Evolutionary conservation across 2,329 filamentous ascomycete species (phyloP).

Genomic region (Fusarium luffae): DNA sequence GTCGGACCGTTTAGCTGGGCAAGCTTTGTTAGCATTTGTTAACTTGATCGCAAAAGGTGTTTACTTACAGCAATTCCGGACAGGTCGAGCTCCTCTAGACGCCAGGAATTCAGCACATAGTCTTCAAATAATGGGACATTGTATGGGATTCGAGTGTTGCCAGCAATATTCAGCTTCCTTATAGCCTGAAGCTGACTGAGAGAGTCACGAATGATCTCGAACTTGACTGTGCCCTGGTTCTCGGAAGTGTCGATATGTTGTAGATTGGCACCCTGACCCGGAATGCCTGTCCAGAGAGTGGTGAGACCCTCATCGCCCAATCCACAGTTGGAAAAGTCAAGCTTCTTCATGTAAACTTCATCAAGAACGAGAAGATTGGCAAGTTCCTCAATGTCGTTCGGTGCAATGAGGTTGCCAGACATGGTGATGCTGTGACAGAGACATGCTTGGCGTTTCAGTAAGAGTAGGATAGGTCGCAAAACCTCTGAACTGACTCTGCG

Average conservation of each 20-base stretch:
- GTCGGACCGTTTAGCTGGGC: conserved; percentile 61
- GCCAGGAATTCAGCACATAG: conserved; percentile 56
- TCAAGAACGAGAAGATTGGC: conserved; percentile 51
- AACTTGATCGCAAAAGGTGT: background rate
- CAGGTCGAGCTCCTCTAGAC: conserved; percentile 65
- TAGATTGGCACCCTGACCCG: conserved; percentile 58
- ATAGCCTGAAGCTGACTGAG: conserved; percentile 58
- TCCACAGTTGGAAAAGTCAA: conserved; percentile 64
- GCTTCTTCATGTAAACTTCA: conserved; percentile 56
- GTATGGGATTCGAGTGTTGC: conserved; percentile 60
- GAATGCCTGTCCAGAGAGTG: conserved; percentile 60
- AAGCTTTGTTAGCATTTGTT: conserved; percentile 15
- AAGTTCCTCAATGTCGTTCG: conserved; percentile 59
- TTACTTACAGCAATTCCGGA: conserved; percentile 64
- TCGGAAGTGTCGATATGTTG: conserved; percentile 64
- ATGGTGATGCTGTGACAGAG: conserved; percentile 64
- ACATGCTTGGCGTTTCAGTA: conserved; percentile 59
- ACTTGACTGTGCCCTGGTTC: conserved; percentile 63
- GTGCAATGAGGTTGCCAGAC: conserved; percentile 61
- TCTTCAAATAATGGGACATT: conserved; percentile 60
- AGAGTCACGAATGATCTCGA: conserved; percentile 58
- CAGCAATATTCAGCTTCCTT: conserved; percentile 61
- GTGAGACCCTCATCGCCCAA: conserved; percentile 62
- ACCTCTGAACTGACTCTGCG: conserved; percentile 53
- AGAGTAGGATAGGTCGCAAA: conserved; percentile 61